Evolutionary conservation across 1,284 basidiomycete genomes (phyloP).

Genomic region (Phellopilus nigrolimitatus): DNA sequence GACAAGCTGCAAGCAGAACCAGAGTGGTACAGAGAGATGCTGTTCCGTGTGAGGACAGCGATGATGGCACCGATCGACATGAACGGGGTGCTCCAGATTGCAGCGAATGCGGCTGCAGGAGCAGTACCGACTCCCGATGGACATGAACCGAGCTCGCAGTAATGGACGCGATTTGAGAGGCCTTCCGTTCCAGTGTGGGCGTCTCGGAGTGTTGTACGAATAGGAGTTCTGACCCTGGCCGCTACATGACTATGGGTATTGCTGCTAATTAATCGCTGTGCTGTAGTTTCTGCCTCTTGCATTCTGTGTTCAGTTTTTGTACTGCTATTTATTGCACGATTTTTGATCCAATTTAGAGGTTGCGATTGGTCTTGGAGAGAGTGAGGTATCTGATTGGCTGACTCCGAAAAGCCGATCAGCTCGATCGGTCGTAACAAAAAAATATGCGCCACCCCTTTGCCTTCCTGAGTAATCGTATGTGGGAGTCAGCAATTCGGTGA

Average conservation of each 20-base stretch:
- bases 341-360: not conserved
- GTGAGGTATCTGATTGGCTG: not conserved
- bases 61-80: conserved; percentile 46
- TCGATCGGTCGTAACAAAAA: not conserved
- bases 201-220: not conserved
- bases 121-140: conserved; percentile 26
- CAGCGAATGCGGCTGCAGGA: conserved; percentile 29
- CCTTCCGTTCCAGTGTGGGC: too few relatives aligned
- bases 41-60: conserved; percentile 63
- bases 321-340: conserved; percentile 3
- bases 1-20: conserved; percentile 71
- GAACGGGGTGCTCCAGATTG: conserved; percentile 19
- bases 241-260: not conserved
- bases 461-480: conserved; percentile 12
- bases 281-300: conserved; percentile 1
- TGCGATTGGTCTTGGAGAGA: conserved; percentile 2
- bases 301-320: not conserved
- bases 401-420: conserved; percentile 16
- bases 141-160: conserved; percentile 24
- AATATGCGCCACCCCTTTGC: not conserved
- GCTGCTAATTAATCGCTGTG: not conserved
- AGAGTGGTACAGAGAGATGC: conserved; percentile 81
- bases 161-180: not conserved
- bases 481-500: not conserved
- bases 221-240: not conserved